These are phyloP conservation scores for Phytophthora cryptogea DNA, from an alignment of 352 stramenopile genomes.

Conservation along the genomic window DNA sequence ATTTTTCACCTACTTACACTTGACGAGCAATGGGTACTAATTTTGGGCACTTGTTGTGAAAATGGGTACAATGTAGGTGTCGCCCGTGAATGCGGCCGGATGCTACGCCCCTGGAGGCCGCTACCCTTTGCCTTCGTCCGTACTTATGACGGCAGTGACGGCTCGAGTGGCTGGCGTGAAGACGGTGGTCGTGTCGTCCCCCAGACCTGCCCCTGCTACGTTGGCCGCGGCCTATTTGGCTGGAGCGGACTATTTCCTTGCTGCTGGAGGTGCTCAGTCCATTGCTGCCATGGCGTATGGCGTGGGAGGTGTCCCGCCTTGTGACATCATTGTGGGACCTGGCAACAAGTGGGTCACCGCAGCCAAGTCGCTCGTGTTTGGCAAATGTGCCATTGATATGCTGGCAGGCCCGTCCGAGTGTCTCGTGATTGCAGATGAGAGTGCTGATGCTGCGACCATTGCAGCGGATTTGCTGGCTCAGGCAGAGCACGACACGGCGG, in stretches of 20 bases:
- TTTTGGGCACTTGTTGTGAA: background rate
- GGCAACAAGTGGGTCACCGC: conserved; percentile 99
- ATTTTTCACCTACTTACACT: conserved; percentile 1
- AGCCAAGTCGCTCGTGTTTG: conserved; percentile 97
- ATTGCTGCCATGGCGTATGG: conserved; percentile 98
- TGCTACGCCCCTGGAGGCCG: conserved; percentile 98
- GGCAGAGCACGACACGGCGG: conserved; percentile 98
- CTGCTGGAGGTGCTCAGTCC: conserved; percentile 78
- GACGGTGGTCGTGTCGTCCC: conserved; percentile 95
- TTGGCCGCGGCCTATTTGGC: conserved; percentile 94
- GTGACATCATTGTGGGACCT: conserved; percentile 98
- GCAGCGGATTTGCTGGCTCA: conserved; percentile 81
- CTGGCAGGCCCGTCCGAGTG: conserved; percentile 98
- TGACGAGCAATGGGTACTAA: conserved; percentile 9
- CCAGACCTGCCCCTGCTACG: conserved; percentile 91
- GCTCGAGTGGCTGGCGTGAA: conserved; percentile 93
- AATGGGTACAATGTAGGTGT: conserved; percentile 30
- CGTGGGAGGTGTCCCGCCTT: conserved; percentile 87
- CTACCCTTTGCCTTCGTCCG: conserved; percentile 97
- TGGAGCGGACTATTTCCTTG: conserved; percentile 90
- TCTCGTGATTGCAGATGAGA: conserved; percentile 96
- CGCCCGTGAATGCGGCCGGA: conserved; percentile 82
- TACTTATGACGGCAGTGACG: conserved; percentile 98
- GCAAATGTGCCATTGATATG: conserved; percentile 99
- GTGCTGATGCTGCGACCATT: conserved; percentile 69